Conservation (phyloP, 495 filamentous ascomycete species). For the Neurospora pannonica region DNA sequence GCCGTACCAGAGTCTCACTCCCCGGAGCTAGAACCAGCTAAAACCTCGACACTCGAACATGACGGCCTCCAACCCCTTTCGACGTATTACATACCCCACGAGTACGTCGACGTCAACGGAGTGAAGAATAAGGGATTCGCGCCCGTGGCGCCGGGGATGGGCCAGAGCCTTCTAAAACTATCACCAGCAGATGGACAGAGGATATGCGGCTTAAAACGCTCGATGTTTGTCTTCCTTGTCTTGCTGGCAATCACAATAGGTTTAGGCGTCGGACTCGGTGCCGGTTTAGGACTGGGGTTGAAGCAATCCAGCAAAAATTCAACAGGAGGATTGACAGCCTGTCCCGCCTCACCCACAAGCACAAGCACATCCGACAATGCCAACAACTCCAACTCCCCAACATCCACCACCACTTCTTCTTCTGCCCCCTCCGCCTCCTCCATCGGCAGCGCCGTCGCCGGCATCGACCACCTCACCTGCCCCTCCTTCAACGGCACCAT, state of each 20-base stretch:
- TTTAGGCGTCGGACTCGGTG: neutral
- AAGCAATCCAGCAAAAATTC: neutral
- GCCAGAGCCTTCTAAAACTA: neutral
- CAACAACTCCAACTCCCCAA: neutral
- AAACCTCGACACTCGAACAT: neutral
- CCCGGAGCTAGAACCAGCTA: neutral
- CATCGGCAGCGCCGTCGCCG: neutral
- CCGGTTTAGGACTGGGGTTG: neutral
- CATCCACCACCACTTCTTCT: neutral
- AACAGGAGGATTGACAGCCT: neutral
- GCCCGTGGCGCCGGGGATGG: neutral
- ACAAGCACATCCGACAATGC: neutral
- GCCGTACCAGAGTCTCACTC: neutral
- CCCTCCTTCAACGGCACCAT: neutral
- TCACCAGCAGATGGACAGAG: neutral
- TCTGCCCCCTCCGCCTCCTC: neutral
- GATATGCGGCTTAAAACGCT: neutral
- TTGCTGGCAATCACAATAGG: neutral
- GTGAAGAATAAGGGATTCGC: neutral
- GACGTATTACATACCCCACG: neutral
- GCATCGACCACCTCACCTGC: neutral
- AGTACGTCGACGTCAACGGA: neutral
- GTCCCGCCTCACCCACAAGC: neutral
- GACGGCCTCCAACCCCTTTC: neutral
- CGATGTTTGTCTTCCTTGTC: neutral